Percentiles rank a stretch among this genome's conserved stretches.
Evolutionary conservation across 768 basidiomycete genomes (phyloP).

Genomic region (Clitopilus hobsonii): DNA sequence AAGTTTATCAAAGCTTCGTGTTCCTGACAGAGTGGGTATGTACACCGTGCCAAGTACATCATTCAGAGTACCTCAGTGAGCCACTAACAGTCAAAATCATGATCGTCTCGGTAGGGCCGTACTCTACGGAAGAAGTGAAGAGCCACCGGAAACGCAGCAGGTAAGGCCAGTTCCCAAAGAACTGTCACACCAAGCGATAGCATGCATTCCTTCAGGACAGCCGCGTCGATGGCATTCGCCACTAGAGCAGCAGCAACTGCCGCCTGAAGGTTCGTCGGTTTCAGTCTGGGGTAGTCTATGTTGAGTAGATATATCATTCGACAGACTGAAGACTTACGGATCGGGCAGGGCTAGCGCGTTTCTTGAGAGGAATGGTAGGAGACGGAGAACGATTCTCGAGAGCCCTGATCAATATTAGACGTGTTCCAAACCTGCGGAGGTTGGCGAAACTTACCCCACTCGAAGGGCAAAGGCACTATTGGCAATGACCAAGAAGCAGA

Average conservation of each 20-base stretch:
- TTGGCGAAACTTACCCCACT: too few species aligned
- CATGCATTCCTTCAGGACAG: background rate
- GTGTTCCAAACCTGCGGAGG: too few species aligned
- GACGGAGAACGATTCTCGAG: background rate
- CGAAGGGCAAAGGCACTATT: too few species aligned
- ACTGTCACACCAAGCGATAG: background rate
- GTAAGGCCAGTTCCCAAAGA: background rate
- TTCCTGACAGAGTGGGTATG: too few species aligned
- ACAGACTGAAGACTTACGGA: background rate
- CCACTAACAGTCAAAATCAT: too few species aligned
- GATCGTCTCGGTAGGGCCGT: too few species aligned
- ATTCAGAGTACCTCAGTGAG: too few species aligned
- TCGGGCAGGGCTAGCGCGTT: background rate
- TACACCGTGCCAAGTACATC: too few species aligned
- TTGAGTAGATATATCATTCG: background rate
- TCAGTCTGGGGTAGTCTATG: background rate
- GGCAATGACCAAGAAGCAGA: too few species aligned
- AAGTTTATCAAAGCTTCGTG: too few species aligned
- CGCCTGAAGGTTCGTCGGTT: too few species aligned
- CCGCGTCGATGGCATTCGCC: background rate
- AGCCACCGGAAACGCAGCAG: background rate
- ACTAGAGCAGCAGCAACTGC: background rate
- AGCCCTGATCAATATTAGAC: background rate
- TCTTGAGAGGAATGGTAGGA: background rate
- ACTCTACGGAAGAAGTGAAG: too few species aligned